These are phyloP conservation scores for Phytophthora vignae DNA, from an alignment of 352 stramenopile species.

Conservation along the genomic window DNA sequence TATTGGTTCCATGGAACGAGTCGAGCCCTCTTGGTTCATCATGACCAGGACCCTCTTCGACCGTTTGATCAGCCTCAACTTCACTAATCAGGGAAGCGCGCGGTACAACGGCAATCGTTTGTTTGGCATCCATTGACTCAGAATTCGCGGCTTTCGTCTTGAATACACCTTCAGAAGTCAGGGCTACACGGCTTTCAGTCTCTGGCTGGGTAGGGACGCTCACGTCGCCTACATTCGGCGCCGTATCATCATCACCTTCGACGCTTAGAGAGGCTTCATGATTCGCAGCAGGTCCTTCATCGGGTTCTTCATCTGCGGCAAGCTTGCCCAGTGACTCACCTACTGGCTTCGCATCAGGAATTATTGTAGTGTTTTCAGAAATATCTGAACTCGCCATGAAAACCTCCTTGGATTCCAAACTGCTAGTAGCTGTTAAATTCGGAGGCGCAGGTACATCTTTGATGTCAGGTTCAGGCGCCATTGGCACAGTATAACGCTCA, in stretches of 20 bases:
- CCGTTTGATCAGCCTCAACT: background rate
- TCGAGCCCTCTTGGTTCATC: background rate
- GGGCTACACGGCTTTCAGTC: background rate
- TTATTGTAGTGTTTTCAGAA: background rate
- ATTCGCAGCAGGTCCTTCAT: background rate
- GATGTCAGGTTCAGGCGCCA: background rate
- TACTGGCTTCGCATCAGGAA: background rate
- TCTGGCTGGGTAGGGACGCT: background rate
- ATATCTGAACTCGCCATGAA: background rate
- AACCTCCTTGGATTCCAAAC: background rate
- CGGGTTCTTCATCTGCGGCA: background rate
- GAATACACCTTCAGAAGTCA: constrained; percentile 3
- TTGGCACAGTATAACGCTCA: constrained; percentile 9
- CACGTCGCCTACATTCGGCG: background rate
- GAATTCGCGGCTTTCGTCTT: constrained; percentile 1
- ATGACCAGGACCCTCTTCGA: background rate
- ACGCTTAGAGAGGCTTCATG: background rate
- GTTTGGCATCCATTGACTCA: background rate
- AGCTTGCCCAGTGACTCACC: constrained; percentile 1
- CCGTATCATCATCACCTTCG: background rate
- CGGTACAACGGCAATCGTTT: constrained; percentile 8
- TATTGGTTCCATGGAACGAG: background rate
- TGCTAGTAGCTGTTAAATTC: constrained; percentile 4
- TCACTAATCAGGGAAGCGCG: background rate
- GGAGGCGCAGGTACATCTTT: background rate